Base-by-base conservation (phyloP, 1,139 yeast genomes). In the Candida albicans region DNA sequence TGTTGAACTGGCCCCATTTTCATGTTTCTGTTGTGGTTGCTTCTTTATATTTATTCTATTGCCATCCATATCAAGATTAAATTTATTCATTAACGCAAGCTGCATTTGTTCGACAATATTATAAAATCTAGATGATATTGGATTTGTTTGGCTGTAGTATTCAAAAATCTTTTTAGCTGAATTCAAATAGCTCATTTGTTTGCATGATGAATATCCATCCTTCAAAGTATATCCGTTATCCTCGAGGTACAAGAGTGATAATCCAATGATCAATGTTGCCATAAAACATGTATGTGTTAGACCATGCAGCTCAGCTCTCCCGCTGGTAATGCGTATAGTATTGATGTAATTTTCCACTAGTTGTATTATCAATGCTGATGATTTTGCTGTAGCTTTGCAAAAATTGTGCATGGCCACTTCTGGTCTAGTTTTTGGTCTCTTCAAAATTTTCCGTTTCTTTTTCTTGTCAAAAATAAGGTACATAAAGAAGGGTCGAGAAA, bases 401-500 rank as follows among this genome's bases (percentile, higher is more conserved):
- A 54, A 52, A 29, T 54, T 51, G 18, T 44, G 38, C 40, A 51
- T 48, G 27, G 51, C 50, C 10, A 40, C 32, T 32, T 51, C 52
- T 37, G 47, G 50, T 29, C 43, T 37, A 8, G 46, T 45, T 41
- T 42, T 48, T n/a, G 44, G 43, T 22, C 40, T 33, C 15, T 44
- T 46, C 12, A 32, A 13, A 5, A 41, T 27, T 4, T 30, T 12
- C 29, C 35, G 32, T 22, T 42, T 43, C n/a, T 25, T 39, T 18
- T 40, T 42, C n/a, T 40, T 37, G 24, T 36, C 37, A 26, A 48
- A 48, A 2, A 43, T 39, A 8, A 51, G 30, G 30, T 48, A 67
- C 53, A 70, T 65, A 54, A 70, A 69, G 48, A 74, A 74, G n/a
- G 79, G 78, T 18, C 76, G 62, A 29, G 75, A 60, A 15, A 74